Percentiles rank a stretch among this genome's conserved stretches.
phyloP scores from a whole-genome alignment of 75 land plant species.

The Picea sitchensis region DNA sequence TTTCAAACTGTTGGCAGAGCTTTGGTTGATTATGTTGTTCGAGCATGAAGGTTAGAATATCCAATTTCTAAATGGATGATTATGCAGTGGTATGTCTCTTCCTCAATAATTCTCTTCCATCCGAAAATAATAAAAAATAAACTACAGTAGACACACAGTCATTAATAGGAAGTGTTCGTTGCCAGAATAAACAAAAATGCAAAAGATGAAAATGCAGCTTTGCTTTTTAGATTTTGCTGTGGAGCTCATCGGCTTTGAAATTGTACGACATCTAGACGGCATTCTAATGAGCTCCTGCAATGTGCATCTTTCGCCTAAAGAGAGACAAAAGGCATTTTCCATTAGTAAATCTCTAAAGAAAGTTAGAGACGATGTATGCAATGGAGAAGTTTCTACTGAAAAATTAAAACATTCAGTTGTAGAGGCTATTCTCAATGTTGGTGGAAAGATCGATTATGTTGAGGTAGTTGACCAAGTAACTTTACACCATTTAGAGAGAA shows the following conservation, averaged over 20 bases:
- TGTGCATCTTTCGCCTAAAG: conserved; percentile 66
- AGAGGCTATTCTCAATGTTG: conserved; percentile 49
- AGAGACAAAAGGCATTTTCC: conserved; percentile 84
- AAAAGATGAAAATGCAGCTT: conserved; percentile 46
- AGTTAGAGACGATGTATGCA: conserved; percentile 55
- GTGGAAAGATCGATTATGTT: conserved; percentile 85
- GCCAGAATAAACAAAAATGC: no score
- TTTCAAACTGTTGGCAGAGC: no score
- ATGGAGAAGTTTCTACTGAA: conserved; percentile 48
- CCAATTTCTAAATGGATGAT: no score
- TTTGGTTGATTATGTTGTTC: no score
- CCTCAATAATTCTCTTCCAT: no score
- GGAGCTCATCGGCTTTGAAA: conserved; percentile 63
- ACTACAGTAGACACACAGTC: no score
- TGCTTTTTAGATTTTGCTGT: conserved; percentile 60
- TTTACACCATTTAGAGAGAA: conserved; percentile 48
- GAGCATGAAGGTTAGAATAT: no score
- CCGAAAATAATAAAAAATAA: no score
- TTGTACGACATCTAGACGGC: conserved; percentile 87
- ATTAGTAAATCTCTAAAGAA: conserved; percentile 58
- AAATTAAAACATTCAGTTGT: conserved; percentile 35
- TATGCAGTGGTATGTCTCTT: no score
- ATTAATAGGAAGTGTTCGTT: no score
- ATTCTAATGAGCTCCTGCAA: conserved; percentile 98
- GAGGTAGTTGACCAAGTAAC: conserved; percentile 90